phyloP scores from a whole-genome alignment of 2,329 filamentous ascomycete genomes.

The Nemania abortiva region DNA sequence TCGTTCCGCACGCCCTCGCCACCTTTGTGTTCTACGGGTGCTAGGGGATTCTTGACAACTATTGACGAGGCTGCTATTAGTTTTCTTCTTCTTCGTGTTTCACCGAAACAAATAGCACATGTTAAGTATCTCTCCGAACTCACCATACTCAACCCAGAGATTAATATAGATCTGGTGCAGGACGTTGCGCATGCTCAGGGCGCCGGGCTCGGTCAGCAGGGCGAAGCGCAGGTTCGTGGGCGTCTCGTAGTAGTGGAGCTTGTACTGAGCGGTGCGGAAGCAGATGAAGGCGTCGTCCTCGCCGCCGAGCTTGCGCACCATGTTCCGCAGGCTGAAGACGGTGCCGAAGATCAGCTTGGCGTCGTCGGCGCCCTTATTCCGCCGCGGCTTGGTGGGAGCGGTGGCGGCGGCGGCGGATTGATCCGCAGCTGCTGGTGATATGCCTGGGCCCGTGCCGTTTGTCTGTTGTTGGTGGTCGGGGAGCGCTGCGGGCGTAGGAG shows the following conservation, averaged over 20 bases:
- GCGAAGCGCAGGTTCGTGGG: slow-evolving; percentile 96
- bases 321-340: slow-evolving; percentile 95
- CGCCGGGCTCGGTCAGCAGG: slow-evolving; percentile 91
- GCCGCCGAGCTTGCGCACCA: slow-evolving; percentile 94
- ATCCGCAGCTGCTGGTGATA: neutral
- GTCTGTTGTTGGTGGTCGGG: slow-evolving; percentile 20
- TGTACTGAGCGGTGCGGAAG: slow-evolving; percentile 94
- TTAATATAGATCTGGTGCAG: slow-evolving; percentile 99
- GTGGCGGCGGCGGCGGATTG: slow-evolving; percentile 15
- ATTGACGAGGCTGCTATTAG: slow-evolving; percentile 37
- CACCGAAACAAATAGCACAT: too few relatives aligned
- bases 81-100: neutral
- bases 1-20: slow-evolving; percentile 78
- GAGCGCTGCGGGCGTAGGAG: slow-evolving; percentile 54
- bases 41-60: slow-evolving; percentile 79
- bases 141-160: slow-evolving; percentile 95
- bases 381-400: slow-evolving; percentile 17
- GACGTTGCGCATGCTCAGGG: slow-evolving; percentile 91
- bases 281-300: slow-evolving; percentile 95
- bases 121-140: slow-evolving; percentile 44
- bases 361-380: slow-evolving; percentile 73
- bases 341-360: slow-evolving; percentile 98
- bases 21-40: slow-evolving; percentile 75
- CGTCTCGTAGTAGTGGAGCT: slow-evolving; percentile 99
- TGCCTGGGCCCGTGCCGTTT: slow-evolving; percentile 33